Conservation (phyloP, 1,139 yeast genomes). For the Pichia sp. region DNA sequence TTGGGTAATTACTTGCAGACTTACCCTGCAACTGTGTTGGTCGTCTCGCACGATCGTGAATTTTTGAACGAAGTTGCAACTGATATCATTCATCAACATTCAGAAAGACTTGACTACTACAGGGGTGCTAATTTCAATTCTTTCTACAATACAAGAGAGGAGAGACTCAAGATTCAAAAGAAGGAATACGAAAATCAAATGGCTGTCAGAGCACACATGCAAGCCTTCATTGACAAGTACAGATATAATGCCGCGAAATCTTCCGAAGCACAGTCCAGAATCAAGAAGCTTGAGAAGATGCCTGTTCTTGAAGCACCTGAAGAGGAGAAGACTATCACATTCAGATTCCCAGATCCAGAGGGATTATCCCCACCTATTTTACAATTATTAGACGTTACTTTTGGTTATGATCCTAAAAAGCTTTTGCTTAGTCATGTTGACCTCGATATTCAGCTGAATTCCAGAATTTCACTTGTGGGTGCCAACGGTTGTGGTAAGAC, state of each 20-base stretch:
- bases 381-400: conserved; percentile 78
- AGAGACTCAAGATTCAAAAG: conserved; percentile 85
- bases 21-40: conserved; percentile 86
- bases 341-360: conserved; percentile 95
- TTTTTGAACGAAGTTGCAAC: conserved; percentile 97
- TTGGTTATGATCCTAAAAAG: conserved; percentile 69
- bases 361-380: conserved; percentile 88
- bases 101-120: conserved; percentile 92
- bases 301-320: conserved; percentile 94
- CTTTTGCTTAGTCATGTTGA: conserved; percentile 68
- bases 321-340: conserved; percentile 77
- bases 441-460: conserved; percentile 85
- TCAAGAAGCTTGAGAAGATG: conserved; percentile 88
- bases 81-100: conserved; percentile 94
- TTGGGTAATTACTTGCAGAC: conserved; percentile 83
- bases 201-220: conserved; percentile 92
- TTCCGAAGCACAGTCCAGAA: conserved; percentile 95
- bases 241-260: conserved; percentile 97
- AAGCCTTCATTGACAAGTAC: conserved; percentile 89
- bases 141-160: conserved; percentile 90
- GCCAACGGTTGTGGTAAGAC: conserved; percentile 99
- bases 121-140: conserved; percentile 91
- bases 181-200: conserved; percentile 96
- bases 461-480: conserved; percentile 95
- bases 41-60: conserved; percentile 96